Evolutionary conservation across 345 rosid species (phyloP).

Genomic region (Rhizophora mangle): DNA sequence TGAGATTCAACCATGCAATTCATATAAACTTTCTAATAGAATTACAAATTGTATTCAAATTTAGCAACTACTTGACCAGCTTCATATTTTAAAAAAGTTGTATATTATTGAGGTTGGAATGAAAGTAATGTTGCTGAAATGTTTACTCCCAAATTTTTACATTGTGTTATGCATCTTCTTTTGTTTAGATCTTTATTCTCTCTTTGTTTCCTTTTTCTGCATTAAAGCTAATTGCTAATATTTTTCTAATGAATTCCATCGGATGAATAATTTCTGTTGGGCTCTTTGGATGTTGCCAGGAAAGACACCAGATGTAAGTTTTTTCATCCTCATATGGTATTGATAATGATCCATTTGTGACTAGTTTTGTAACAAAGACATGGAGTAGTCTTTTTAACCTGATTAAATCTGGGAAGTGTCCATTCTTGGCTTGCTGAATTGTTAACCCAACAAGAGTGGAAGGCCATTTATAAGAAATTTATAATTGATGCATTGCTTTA

Average conservation of each 20-base stretch:
- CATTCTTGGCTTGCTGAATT: not conserved
- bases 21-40: too few species aligned
- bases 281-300: conserved; percentile 40
- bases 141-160: not conserved
- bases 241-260: conserved; percentile 10
- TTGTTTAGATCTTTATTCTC: conserved; percentile 1
- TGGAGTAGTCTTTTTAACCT: not conserved
- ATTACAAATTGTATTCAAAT: too few species aligned
- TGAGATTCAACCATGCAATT: too few species aligned
- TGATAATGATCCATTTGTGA: not conserved
- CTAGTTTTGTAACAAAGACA: not conserved
- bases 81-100: too few species aligned
- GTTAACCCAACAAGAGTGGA: not conserved
- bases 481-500: not conserved
- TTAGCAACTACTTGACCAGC: too few species aligned
- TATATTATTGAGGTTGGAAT: not conserved
- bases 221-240: conserved; percentile 10
- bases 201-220: not conserved
- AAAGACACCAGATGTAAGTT: conserved; percentile 68
- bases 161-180: not conserved
- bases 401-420: too few species aligned
- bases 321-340: conserved; percentile 5
- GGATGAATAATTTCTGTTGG: conserved; percentile 13
- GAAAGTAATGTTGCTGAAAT: not conserved
- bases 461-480: not conserved